Conservation (phyloP, 352 stramenopile genomes). For the Phytophthora tubulina region DNA sequence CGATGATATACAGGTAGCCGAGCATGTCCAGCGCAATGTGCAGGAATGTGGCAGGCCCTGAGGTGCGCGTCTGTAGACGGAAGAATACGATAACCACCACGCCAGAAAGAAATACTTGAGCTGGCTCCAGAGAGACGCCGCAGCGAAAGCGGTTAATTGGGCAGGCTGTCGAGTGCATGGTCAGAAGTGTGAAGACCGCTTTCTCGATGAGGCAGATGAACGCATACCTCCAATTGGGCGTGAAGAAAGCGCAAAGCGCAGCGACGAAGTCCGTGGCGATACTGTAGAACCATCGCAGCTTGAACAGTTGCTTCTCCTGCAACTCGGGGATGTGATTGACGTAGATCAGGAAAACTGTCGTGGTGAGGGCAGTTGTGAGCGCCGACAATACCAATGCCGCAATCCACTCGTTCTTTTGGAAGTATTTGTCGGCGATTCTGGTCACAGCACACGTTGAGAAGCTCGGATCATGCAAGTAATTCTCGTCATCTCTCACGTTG, state of each 20-base stretch:
- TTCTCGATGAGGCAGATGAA: conserved; percentile 77
- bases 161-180: conserved; percentile 72
- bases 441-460: conserved; percentile 51
- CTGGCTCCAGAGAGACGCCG: conserved; percentile 55
- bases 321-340: conserved; percentile 57
- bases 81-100: conserved; percentile 71
- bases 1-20: conserved; percentile 78
- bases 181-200: conserved; percentile 72
- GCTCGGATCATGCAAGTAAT: conserved; percentile 29
- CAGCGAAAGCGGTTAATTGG: conserved; percentile 80
- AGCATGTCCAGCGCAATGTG: conserved; percentile 72
- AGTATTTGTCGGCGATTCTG: conserved; percentile 47
- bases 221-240: conserved; percentile 76
- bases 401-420: conserved; percentile 59
- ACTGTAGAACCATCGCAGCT: conserved; percentile 65
- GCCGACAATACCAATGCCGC: conserved; percentile 53
- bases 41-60: conserved; percentile 39
- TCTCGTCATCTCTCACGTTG: conserved; percentile 30
- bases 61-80: conserved; percentile 46
- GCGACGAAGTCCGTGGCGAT: conserved; percentile 69
- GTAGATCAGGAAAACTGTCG: conserved; percentile 50
- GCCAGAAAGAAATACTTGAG: conserved; percentile 61
- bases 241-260: conserved; percentile 60
- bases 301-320: conserved; percentile 62
- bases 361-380: conserved; percentile 42